Evolutionary conservation across 2,329 filamentous ascomycete species (phyloP).

Genomic region (Aspergillus eucalypticola): DNA sequence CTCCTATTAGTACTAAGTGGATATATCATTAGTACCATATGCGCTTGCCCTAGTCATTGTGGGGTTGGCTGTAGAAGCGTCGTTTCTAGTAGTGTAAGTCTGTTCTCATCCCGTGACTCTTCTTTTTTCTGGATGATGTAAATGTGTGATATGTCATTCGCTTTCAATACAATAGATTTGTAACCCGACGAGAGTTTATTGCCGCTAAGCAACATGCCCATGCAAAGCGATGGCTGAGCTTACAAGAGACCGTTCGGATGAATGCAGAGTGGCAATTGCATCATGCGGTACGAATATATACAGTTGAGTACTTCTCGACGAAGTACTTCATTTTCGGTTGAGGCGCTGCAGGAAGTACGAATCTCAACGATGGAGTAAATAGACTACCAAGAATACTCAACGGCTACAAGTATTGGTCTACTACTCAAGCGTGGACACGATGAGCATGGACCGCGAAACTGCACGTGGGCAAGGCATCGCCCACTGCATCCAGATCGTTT

Average conservation of each 20-base stretch:
- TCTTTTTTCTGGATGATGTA: background rate
- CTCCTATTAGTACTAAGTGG: background rate
- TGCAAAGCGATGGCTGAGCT: background rate
- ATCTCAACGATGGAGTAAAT: background rate
- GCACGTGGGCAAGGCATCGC: background rate
- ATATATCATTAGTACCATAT: background rate
- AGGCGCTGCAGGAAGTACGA: background rate
- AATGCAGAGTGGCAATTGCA: background rate
- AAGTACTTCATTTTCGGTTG: background rate
- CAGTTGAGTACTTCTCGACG: background rate
- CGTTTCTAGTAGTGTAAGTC: background rate
- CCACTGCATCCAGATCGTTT: background rate
- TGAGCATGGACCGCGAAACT: background rate
- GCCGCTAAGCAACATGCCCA: background rate
- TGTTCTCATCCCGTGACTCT: background rate
- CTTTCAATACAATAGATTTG: background rate
- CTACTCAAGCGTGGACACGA: background rate
- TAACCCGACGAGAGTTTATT: slow-evolving; percentile 1
- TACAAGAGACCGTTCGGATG: background rate
- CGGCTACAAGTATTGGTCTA: background rate
- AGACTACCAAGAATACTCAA: background rate
- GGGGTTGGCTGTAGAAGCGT: background rate
- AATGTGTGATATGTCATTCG: background rate
- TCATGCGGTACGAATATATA: background rate
- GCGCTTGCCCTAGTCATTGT: background rate